Evolutionary conservation across 1,284 basidiomycete species (phyloP), one percentile per base, ranked within the genome.

Genomic region (Tilletia caries): DNA sequence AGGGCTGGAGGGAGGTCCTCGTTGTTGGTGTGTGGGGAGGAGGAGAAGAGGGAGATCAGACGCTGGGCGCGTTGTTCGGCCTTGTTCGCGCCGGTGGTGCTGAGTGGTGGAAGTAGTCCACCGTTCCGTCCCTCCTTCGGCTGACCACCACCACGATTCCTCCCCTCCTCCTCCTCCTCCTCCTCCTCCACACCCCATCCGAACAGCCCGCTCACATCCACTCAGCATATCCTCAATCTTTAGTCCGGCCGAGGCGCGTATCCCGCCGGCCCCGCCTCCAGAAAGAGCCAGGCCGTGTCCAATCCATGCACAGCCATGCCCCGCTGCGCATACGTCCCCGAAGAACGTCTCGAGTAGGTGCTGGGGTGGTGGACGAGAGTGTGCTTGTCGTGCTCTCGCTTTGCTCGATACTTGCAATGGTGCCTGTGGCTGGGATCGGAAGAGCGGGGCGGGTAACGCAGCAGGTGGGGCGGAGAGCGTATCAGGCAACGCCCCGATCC

Each of bases 301-400:
- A 4, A 62, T 62, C 58, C 58, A 62, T 15, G 58, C 58, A 37
- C 58, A 62, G 13, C 58, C 58, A 23, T 62, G 58, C 32, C 58
- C 58, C 32, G 58, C 27, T 15, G 29, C 33, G 33, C 58, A 62
- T 29, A 62, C 58, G 18, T 62, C 58, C 32, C 29, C 15, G 10
- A 62, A 13, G 32, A 62, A 62, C 58, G 29, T 33, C 29, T 62
- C 32, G 13, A 62, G 32, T 13, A 62, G 13, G 23, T 62, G 58
- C 32, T 29, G 27, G 8, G 58, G 32, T 6, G 29, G 18, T 10
- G 37, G 37, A 10, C 37, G 37, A 41, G n/a, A 41, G 37, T 41
- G 37, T n/a, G n/a, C n/a, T n/a, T n/a, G n/a, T n/a, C n/a, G n/a
- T n/a, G n/a, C n/a, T n/a, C n/a, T n/a, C n/a, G n/a, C n/a, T n/a